Conservation (phyloP, 1,284 basidiomycete genomes). For the Schizophyllum amplum region DNA sequence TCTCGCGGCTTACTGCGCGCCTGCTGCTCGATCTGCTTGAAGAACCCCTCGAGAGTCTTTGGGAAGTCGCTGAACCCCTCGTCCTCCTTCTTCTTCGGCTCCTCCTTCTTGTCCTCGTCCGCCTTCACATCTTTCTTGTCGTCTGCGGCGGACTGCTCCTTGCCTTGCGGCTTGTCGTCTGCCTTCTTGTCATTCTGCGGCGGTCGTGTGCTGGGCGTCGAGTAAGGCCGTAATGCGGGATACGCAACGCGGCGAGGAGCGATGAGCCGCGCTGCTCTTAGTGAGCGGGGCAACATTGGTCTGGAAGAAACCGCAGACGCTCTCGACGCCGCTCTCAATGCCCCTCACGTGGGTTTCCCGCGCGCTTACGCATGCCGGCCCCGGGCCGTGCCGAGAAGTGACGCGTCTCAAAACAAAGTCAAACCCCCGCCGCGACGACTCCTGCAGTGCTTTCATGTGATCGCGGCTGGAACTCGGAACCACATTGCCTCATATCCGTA, state of each 20-base stretch:
- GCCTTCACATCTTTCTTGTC: slow-evolving; percentile 34
- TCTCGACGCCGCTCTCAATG: not conserved
- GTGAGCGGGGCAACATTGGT: not conserved
- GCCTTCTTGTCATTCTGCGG: slow-evolving; percentile 10
- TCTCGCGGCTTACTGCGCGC: slow-evolving; percentile 26
- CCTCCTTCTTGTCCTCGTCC: slow-evolving; percentile 25
- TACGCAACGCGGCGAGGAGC: not conserved
- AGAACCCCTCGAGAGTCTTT: slow-evolving; percentile 73
- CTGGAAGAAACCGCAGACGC: not conserved
- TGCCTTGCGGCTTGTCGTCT: slow-evolving; percentile 2
- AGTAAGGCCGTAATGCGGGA: slow-evolving; percentile 16
- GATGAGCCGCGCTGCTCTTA: not conserved
- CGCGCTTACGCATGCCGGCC: not conserved
- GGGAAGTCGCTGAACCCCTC: slow-evolving; percentile 22
- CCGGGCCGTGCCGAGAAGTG: not conserved
- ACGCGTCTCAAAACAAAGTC: no score
- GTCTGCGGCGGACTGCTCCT: slow-evolving; percentile 6
- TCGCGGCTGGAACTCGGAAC: no score
- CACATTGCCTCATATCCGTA: no score
- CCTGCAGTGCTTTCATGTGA: no score
- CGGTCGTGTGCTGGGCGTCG: slow-evolving; percentile 18
- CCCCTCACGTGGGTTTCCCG: not conserved
- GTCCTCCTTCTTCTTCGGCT: slow-evolving; percentile 13
- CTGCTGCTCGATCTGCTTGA: slow-evolving; percentile 36
- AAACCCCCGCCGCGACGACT: no score